Percentiles rank a stretch among this genome's conserved stretches.
Evolutionary conservation across 345 rosid genomes (phyloP).

Genomic region (Linum trigynum): DNA sequence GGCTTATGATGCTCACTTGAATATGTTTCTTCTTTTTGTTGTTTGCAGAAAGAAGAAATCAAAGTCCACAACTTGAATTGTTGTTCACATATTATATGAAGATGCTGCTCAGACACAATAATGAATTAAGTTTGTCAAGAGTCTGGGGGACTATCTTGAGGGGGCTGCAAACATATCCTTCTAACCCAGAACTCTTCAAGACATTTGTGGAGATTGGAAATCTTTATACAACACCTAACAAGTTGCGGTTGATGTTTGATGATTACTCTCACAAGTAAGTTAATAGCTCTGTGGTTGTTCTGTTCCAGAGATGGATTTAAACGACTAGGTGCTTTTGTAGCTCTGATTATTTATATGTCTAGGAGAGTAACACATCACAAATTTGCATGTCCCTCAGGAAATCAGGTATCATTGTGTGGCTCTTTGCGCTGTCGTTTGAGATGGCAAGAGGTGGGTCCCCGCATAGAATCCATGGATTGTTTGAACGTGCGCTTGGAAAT

Average conservation of each 20-base stretch:
- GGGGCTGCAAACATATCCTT: conserved; percentile 76
- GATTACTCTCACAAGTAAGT: conserved; percentile 56
- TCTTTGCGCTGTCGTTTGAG: conserved; percentile 74
- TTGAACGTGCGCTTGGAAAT: conserved; percentile 76
- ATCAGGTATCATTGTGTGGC: conserved; percentile 63
- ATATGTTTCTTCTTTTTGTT: neutral
- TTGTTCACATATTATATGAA: conserved; percentile 45
- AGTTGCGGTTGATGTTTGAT: conserved; percentile 60
- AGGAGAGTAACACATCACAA: neutral
- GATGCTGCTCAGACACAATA: conserved; percentile 65
- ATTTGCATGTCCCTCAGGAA: conserved; percentile 34
- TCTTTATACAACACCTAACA: conserved; percentile 70
- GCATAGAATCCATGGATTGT: conserved; percentile 72
- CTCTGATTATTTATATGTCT: conserved; percentile 2
- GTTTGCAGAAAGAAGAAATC: conserved; percentile 63
- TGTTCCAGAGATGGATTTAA: neutral
- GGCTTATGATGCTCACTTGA: neutral
- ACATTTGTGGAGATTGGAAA: conserved; percentile 56
- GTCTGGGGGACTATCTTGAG: conserved; percentile 62
- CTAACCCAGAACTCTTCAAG: conserved; percentile 49
- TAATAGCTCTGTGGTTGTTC: neutral
- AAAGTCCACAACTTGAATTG: conserved; percentile 58
- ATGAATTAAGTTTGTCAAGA: conserved; percentile 43
- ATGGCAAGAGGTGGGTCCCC: conserved; percentile 52
- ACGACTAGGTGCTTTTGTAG: too few relatives aligned